phyloP scores from a whole-genome alignment of 164 flowering plant genomes.

The Chloranthus sessilifolius region DNA sequence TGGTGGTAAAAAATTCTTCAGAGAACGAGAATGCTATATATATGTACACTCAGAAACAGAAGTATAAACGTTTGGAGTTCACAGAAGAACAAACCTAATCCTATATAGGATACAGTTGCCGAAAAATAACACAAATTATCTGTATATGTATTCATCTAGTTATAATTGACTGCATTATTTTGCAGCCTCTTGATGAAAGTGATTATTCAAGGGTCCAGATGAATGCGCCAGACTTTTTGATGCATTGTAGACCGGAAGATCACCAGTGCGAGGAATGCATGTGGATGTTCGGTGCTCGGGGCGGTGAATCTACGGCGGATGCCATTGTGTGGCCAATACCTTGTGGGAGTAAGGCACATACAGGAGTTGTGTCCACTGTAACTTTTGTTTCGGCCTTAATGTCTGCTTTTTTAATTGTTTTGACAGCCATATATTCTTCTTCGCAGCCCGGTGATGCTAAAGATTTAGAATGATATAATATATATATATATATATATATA shows the following conservation, averaged over 20 bases:
- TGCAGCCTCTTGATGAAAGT: constrained; percentile 66
- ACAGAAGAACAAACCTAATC: too few species aligned
- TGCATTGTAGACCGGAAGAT: constrained; percentile 32
- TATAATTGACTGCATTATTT: constrained; percentile 5
- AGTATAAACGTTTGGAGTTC: too few species aligned
- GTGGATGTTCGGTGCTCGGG: constrained; percentile 11
- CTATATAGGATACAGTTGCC: too few species aligned
- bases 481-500: too few species aligned
- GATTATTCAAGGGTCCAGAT: constrained; percentile 56
- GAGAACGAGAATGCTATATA: too few species aligned
- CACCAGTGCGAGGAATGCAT: constrained; percentile 22
- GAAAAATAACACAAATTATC: too few species aligned
- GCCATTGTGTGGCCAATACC: constrained; percentile 57
- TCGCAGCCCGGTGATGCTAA: too few species aligned
- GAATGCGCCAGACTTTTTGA: constrained; percentile 43
- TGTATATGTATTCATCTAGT: background rate
- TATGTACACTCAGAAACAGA: too few species aligned
- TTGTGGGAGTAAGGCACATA: constrained; percentile 51
- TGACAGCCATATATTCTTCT: constrained; percentile 31
- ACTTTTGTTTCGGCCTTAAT: constrained; percentile 56
- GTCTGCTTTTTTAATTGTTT: constrained; percentile 44
- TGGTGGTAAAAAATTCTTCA: too few species aligned
- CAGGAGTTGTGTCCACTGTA: constrained; percentile 43
- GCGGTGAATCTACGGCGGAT: constrained; percentile 1
- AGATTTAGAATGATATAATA: too few species aligned